Percentiles rank a stretch among this genome's conserved stretches.
Evolutionary conservation across 1,139 yeast species (phyloP).

Genomic region (Candida glucosophila): DNA sequence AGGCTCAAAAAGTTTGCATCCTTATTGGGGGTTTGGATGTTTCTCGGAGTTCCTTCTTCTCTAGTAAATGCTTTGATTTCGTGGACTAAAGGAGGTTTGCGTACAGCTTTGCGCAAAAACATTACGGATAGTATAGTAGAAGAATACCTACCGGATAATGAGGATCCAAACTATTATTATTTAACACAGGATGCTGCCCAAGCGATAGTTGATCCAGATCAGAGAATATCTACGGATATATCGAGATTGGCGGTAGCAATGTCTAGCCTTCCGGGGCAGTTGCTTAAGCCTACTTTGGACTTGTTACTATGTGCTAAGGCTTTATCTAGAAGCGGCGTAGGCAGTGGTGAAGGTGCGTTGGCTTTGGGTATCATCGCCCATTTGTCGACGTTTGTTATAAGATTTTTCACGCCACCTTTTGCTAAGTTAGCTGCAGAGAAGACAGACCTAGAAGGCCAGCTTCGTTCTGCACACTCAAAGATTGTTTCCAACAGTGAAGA

Average conservation of each 20-base stretch:
- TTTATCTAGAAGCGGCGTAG: conserved; percentile 65
- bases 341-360: conserved; percentile 78
- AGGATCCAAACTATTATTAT: conserved; percentile 39
- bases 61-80: conserved; percentile 65
- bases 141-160: conserved; percentile 57
- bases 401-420: conserved; percentile 83
- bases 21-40: conserved; percentile 70
- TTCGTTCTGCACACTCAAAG: conserved; percentile 75
- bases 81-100: conserved; percentile 62
- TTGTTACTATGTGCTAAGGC: conserved; percentile 76
- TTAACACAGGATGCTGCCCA: conserved; percentile 49
- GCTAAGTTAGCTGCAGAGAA: conserved; percentile 73
- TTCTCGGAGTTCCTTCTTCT: conserved; percentile 81
- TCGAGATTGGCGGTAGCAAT: conserved; percentile 66
- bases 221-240: conserved; percentile 72
- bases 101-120: conserved; percentile 57
- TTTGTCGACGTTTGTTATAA: conserved; percentile 63
- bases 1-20: conserved; percentile 56
- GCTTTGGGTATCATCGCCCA: conserved; percentile 77
- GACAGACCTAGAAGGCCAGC: conserved; percentile 79
- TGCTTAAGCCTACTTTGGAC: conserved; percentile 79
- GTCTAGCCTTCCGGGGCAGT: conserved; percentile 75
- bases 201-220: conserved; percentile 67
- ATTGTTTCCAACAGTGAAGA: conserved; percentile 77
- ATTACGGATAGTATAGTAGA: conserved; percentile 59